These are phyloP conservation scores for Phyllosticta citriasiana DNA, from an alignment of 2,329 filamentous ascomycete species.

Conservation along the genomic window DNA sequence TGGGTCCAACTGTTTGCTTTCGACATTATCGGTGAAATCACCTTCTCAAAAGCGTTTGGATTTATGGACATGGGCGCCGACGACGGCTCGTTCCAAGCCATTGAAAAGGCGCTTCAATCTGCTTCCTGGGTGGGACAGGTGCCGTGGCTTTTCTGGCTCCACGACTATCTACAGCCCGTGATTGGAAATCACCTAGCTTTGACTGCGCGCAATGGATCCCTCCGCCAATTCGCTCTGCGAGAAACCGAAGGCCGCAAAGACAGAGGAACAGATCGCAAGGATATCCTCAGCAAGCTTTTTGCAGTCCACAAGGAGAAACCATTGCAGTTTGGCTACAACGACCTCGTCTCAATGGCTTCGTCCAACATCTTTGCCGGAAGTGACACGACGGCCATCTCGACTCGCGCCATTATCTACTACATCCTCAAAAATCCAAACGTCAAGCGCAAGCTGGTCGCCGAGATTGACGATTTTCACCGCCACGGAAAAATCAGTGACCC, in stretches of 20 bases:
- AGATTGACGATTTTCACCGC: conserved; percentile 14
- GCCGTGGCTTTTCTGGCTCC: conserved; percentile 25
- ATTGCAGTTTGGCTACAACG: conserved; percentile 25
- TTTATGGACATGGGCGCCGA: conserved; percentile 27
- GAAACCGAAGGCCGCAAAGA: conserved; percentile 22
- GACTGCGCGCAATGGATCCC: conserved; percentile 22
- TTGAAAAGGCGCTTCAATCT: conserved; percentile 23
- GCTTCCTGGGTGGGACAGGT: conserved; percentile 31
- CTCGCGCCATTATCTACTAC: conserved; percentile 18
- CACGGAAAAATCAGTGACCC: conserved; percentile 14
- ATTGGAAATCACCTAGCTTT: conserved; percentile 29
- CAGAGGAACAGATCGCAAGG: conserved; percentile 23
- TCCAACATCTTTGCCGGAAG: conserved; percentile 32
- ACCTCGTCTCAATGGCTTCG: conserved; percentile 28
- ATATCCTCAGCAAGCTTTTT: conserved; percentile 30
- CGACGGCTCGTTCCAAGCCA: conserved; percentile 25
- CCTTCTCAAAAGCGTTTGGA: conserved; percentile 28
- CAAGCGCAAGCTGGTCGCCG: conserved; percentile 16
- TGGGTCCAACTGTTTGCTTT: conserved; percentile 34
- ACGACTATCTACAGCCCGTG: conserved; percentile 26
- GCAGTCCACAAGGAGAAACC: conserved; percentile 28
- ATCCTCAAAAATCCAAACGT: conserved; percentile 15
- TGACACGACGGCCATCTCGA: conserved; percentile 35
- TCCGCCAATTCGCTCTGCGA: conserved; percentile 23
- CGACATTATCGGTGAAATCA: conserved; percentile 34